Conservation (phyloP, 1,284 basidiomycete species). For the Rhodotorula sp. region DNA sequence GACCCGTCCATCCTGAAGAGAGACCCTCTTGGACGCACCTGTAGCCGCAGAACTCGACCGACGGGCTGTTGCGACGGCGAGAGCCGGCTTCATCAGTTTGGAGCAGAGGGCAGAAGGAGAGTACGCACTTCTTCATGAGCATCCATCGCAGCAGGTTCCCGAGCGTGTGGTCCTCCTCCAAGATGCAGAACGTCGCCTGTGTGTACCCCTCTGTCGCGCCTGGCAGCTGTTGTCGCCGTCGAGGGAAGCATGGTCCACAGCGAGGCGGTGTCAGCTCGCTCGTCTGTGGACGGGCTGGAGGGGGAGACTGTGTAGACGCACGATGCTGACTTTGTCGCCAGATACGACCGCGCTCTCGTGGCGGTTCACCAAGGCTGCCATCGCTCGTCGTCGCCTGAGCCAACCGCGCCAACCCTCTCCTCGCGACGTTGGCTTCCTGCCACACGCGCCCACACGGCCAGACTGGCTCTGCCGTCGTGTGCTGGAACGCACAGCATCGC, state of each 20-base stretch:
- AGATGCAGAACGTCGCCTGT: slow-evolving; percentile 85
- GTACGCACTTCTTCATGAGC: slow-evolving; percentile 93
- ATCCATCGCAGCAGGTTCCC: slow-evolving; percentile 95
- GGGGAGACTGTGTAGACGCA: not conserved
- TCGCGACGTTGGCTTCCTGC: not conserved
- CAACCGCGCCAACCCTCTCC: not conserved
- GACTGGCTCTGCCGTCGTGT: not conserved
- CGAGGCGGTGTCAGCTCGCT: not conserved
- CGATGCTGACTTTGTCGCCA: slow-evolving; percentile 33
- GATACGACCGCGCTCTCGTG: slow-evolving; percentile 25
- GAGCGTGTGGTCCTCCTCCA: slow-evolving; percentile 91
- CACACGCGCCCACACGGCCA: not conserved
- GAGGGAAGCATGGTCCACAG: not conserved
- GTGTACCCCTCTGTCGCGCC: slow-evolving; percentile 61
- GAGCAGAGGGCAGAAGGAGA: not conserved
- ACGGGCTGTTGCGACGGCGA: slow-evolving; percentile 63
- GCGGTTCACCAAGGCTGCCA: slow-evolving; percentile 9
- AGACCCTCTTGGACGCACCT: slow-evolving; percentile 57
- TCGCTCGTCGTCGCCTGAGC: not conserved
- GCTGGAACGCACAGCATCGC: not conserved
- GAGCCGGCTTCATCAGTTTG: not conserved
- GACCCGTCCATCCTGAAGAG: not conserved
- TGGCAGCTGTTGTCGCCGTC: slow-evolving; percentile 49
- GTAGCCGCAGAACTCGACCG: slow-evolving; percentile 98
- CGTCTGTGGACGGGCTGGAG: not conserved